Evolutionary conservation across 2,329 filamentous ascomycete genomes (phyloP).

Genomic region (Penicillium psychrosexuale): DNA sequence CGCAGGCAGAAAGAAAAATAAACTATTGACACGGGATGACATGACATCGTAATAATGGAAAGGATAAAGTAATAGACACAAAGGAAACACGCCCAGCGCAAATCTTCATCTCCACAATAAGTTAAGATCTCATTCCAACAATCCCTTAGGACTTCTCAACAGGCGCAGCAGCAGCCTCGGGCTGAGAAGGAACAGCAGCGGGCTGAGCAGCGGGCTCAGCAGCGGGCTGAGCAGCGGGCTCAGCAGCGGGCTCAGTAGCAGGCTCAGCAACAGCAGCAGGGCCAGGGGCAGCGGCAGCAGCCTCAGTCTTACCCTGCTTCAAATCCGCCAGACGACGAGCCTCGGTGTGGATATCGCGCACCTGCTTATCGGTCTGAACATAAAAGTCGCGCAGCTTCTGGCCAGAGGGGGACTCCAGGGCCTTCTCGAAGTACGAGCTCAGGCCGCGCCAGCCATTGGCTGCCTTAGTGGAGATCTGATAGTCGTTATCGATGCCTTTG

Average conservation of each 20-base stretch:
- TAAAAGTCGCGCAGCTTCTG: slow-evolving; percentile 88
- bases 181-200: slow-evolving; percentile 18
- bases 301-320: slow-evolving; percentile 60
- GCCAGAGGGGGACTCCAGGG: slow-evolving; percentile 79
- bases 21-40: slow-evolving; percentile 6
- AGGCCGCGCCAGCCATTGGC: slow-evolving; percentile 65
- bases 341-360: slow-evolving; percentile 89
- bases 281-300: slow-evolving; percentile 4
- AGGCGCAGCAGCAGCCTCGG: slow-evolving; percentile 24
- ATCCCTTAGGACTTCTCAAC: slow-evolving; percentile 29
- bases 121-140: too few relatives aligned
- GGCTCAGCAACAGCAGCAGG: slow-evolving; percentile 1
- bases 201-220: background rate
- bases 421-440: slow-evolving; percentile 92
- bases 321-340: slow-evolving; percentile 82
- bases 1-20: slow-evolving; percentile 7
- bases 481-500: slow-evolving; percentile 76
- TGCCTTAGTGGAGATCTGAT: slow-evolving; percentile 74
- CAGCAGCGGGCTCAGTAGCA: background rate
- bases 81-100: slow-evolving; percentile 11
- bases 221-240: slow-evolving; percentile 12
- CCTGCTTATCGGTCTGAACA: slow-evolving; percentile 77
- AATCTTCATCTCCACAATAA: background rate
- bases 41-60: background rate
- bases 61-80: slow-evolving; percentile 4